Evolutionary conservation across 2,329 filamentous ascomycete species (phyloP), one percentile per base, ranked within the genome.

Genomic region (Aspergillus nomiae): DNA sequence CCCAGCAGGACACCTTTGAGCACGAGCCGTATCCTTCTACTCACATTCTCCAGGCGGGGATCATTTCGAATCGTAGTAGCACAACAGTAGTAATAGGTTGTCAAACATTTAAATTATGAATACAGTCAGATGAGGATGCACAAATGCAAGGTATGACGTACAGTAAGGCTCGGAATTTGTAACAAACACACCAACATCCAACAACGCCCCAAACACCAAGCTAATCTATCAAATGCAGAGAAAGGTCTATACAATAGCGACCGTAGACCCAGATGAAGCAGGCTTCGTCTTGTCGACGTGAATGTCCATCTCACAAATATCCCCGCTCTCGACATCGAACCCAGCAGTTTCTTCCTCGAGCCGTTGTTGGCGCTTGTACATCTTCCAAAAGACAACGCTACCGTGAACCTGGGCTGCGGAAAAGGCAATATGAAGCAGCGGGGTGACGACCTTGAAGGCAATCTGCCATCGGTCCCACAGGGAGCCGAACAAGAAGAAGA

Each of bases 401-500:
- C 80, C 81, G 72, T 80, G 80, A 1, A 83, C 58, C 66, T 83
- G 80, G 0, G 80, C 78, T 0, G 75, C 70, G 0, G 74, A 77
- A 63, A 83, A 83, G 0, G 81, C 70, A 12, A 75, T 34, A 63
- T 83, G 81, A 3, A 83, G 64, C 5, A 82, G 65, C 0, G 81
- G 81, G 0, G 80, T 83, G 12, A 75, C 68, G 11, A 83, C 60
- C 62, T 81, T 82, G 68, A 83, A 82, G 0, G 72, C 74, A 1
- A 82, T 58, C 9, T 77, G 74, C 81, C 81, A 83, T 1, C 73
- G 65, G 36, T 70, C 32, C 81, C 80, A 83, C 1, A 80, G 63
- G 53, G 66, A 76, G 4, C 79, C 80, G 62, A 82, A 82, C 0
- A 83, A 71, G 45, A 73, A 80, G 75, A 82, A 81, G 1, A 79